Evolutionary conservation across 441 rosid species (phyloP).

Genomic region (Gossypium lobatum): DNA sequence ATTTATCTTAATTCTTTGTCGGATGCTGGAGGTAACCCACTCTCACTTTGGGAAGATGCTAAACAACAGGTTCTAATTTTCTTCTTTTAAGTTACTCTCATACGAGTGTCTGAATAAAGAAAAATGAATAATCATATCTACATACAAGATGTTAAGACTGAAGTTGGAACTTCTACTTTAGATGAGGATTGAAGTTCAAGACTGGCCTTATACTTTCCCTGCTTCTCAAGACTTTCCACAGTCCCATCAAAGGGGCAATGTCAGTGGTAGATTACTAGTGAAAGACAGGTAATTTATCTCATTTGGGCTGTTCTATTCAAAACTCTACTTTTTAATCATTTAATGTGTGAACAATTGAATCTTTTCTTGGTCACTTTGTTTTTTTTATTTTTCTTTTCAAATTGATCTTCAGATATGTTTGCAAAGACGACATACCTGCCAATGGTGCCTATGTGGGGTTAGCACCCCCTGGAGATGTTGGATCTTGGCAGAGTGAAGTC

Average conservation of each 20-base stretch:
- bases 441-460: slow-evolving; percentile 54
- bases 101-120: not conserved
- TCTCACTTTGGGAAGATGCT: slow-evolving; percentile 59
- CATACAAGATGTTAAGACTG: no score
- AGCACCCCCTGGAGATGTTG: slow-evolving; percentile 57
- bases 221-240: slow-evolving; percentile 46
- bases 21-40: slow-evolving; percentile 32
- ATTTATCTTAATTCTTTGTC: slow-evolving; percentile 48
- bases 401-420: slow-evolving; percentile 31
- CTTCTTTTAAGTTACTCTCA: not conserved
- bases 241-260: slow-evolving; percentile 40
- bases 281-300: slow-evolving; percentile 30
- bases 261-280: slow-evolving; percentile 43
- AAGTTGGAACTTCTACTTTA: slow-evolving; percentile 5
- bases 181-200: slow-evolving; percentile 47
- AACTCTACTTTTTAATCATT: not conserved
- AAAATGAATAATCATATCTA: no score
- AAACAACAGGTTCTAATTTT: slow-evolving; percentile 43
- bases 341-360: not conserved
- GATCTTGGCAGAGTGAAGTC: slow-evolving; percentile 74
- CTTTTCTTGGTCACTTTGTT: not conserved
- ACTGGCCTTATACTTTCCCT: slow-evolving; percentile 64
- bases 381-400: not conserved
- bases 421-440: slow-evolving; percentile 30
- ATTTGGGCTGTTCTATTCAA: not conserved